A percentile compares a stretch with the other conserved stretches of the same genome.
phyloP scores from a whole-genome alignment of 495 filamentous ascomycete genomes.

The Podospora anserina region DNA sequence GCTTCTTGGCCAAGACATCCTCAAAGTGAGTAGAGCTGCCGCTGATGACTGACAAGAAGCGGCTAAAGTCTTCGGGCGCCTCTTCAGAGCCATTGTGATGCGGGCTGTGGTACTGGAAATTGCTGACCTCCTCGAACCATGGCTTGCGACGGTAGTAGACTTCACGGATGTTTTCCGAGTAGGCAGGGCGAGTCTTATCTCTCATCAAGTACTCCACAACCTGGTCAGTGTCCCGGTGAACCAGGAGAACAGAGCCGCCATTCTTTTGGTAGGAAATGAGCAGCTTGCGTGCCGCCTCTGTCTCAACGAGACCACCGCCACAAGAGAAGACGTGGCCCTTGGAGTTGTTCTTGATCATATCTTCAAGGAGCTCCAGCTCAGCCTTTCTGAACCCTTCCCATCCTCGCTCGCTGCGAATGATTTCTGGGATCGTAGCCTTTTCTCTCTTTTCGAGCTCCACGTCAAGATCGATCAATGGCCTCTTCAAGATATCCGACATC shows the following conservation, averaged over 20 bases:
- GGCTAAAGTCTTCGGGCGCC: slow-evolving; percentile 72
- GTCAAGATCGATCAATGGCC: slow-evolving; percentile 84
- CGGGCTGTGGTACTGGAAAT: slow-evolving; percentile 87
- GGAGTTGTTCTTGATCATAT: slow-evolving; percentile 68
- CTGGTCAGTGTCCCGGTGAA: slow-evolving; percentile 81
- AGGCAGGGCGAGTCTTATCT: slow-evolving; percentile 90
- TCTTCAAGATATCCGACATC: slow-evolving; percentile 69
- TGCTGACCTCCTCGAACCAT: slow-evolving; percentile 91
- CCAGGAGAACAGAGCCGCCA: slow-evolving; percentile 85
- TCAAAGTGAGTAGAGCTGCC: slow-evolving; percentile 65
- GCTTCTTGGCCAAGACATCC: slow-evolving; percentile 63
- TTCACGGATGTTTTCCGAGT: slow-evolving; percentile 86
- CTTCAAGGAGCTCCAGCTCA: slow-evolving; percentile 72
- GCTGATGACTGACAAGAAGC: slow-evolving; percentile 71
- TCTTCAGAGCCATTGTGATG: slow-evolving; percentile 57
- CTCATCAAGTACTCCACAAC: slow-evolving; percentile 86
- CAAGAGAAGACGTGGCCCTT: slow-evolving; percentile 83
- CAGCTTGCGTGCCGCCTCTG: slow-evolving; percentile 71
- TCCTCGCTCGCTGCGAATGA: slow-evolving; percentile 67
- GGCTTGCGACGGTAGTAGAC: slow-evolving; percentile 91
- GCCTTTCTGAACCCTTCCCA: slow-evolving; percentile 87
- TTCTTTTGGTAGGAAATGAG: slow-evolving; percentile 69
- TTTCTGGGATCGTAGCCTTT: slow-evolving; percentile 75
- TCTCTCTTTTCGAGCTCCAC: slow-evolving; percentile 71
- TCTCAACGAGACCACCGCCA: slow-evolving; percentile 91